Evolutionary conservation across 306 rosid genomes (phyloP), one percentile per base, ranked within the genome.

Genomic region (Glycyrrhiza uralensis): DNA sequence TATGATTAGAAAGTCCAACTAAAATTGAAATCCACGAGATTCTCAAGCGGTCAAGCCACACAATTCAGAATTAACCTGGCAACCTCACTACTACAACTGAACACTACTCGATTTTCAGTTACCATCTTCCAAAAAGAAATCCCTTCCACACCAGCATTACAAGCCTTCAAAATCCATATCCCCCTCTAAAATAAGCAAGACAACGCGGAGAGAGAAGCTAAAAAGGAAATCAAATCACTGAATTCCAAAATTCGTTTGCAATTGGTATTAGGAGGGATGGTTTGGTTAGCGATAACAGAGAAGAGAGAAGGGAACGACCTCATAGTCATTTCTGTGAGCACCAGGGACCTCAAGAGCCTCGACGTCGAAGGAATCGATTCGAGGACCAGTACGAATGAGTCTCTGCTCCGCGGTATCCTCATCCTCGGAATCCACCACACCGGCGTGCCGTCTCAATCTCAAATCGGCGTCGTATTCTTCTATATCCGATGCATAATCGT

Each of bases 321-420:
- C 96, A 29, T 85, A 88, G 33, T 91, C 92, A 75, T 63, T 81
- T 75, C 93, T 81, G 4, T 33, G 87, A 46, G 92, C 93, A 45
- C 96, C 93, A 7, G 97, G 97, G 67, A 95, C 87, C 55, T 95
- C 99, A 26, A 95, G 97, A 54, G 99, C 99, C 69, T 95, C 99
- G 10, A 91, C 99, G 69, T 95, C 99, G 69, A 95, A 95, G 6
- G 99, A 95, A 79, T 95, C 97, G 23, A 91, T 79, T 45, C 96
- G 89, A 3, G 99, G 99, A 28, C 97, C 99, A 56, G 99, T 95
- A 14, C 99, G 92, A 79, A 95, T 80, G 75, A 95, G 78, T 65
- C 86, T 85, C 76, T 95, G 99, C 72, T 88, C 97, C 1, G 85
- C 93, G 77, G 69, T 88, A 32, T 89, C 99, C 6, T 91, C 97